Percentiles rank a stretch among this genome's conserved stretches.
These are phyloP conservation scores for Chaetomidium leptoderma DNA, from an alignment of 495 filamentous ascomycete species.

Conservation along the genomic window DNA sequence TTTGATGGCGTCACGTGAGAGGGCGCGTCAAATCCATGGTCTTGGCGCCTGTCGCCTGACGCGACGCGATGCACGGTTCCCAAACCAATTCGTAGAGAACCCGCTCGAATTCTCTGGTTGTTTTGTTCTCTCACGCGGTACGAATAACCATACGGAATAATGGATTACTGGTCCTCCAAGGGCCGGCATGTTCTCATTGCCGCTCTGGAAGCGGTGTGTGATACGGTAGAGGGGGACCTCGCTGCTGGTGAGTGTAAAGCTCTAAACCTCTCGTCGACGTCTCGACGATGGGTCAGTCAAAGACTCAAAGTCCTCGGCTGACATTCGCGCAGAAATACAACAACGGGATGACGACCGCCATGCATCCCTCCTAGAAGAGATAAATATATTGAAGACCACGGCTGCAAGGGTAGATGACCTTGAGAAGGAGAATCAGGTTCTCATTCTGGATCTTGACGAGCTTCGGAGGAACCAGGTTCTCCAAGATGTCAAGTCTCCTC, in stretches of 20 bases:
- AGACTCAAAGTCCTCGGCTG: not conserved
- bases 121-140: not conserved
- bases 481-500: not conserved
- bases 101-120: not conserved
- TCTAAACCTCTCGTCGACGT: no score
- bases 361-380: constrained; percentile 23
- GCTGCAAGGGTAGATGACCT: constrained; percentile 27
- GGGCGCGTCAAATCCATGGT: no score
- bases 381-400: constrained; percentile 28
- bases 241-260: constrained; percentile 36
- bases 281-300: no score
- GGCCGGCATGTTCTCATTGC: constrained; percentile 40
- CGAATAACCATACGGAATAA: no score
- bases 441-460: constrained; percentile 34
- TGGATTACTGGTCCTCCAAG: constrained; percentile 39
- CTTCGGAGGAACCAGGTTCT: constrained; percentile 19
- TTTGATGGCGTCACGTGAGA: no score
- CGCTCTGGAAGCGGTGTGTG: constrained; percentile 39
- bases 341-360: constrained; percentile 18
- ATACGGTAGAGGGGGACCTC: constrained; percentile 36
- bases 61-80: no score
- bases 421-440: constrained; percentile 33
- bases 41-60: no score
- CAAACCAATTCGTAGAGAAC: no score
- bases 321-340: constrained; percentile 21